A percentile compares a stretch with the other conserved stretches of the same genome.
These are phyloP conservation scores for Mychonastes homosphaera DNA, from an alignment of 139 green algal species.

Conservation along the genomic window DNA sequence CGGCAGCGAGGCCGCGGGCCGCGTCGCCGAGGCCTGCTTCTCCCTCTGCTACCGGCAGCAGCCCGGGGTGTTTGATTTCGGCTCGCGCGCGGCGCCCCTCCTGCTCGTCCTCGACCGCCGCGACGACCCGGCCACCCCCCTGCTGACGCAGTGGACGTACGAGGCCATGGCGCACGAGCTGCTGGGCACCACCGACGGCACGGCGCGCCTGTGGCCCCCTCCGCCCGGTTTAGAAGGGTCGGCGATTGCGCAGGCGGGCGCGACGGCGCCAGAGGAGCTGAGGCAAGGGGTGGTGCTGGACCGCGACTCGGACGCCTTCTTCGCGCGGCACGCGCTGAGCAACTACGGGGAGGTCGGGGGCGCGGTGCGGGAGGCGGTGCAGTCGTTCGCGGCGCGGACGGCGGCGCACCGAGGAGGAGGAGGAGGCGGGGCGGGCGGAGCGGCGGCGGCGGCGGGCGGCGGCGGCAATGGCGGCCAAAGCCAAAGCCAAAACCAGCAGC, in stretches of 20 bases:
- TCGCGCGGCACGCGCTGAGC: conserved; percentile 47
- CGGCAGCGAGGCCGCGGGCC: conserved; percentile 45
- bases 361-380: conserved; percentile 62
- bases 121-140: conserved; percentile 81
- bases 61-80: conserved; percentile 74
- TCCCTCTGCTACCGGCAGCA: conserved; percentile 57
- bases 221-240: not conserved
- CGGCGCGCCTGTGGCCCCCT: not conserved
- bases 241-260: not conserved
- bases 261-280: no score
- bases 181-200: conserved; percentile 64
- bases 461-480: not conserved
- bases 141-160: conserved; percentile 66
- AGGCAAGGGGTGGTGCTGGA: conserved; percentile 46
- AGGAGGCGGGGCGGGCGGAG: not conserved
- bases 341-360: conserved; percentile 80
- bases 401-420: conserved; percentile 18
- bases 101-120: conserved; percentile 74
- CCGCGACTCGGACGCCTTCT: conserved; percentile 69
- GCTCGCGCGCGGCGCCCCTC: conserved; percentile 42
- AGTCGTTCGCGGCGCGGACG: conserved; percentile 42
- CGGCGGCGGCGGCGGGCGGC: no score
- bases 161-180: conserved; percentile 88
- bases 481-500: not conserved
- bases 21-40: conserved; percentile 60